phyloP scores from a whole-genome alignment of 371 early-diverging fungal genomes.

The Mucor indicus region DNA sequence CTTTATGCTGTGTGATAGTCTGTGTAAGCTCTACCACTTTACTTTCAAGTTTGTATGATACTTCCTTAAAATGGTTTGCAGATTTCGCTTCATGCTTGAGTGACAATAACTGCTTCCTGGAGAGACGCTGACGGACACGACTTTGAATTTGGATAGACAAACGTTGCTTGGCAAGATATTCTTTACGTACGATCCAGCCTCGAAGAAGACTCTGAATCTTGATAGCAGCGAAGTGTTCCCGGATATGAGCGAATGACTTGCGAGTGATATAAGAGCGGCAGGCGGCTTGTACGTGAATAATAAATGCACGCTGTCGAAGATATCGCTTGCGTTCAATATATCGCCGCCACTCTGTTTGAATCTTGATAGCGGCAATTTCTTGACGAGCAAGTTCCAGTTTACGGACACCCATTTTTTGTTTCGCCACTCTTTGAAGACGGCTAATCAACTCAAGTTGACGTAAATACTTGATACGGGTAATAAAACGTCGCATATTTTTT shows the following conservation, averaged over 20 bases:
- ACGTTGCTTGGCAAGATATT: slow-evolving; percentile 44
- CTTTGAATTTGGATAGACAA: slow-evolving; percentile 77
- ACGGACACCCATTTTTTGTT: slow-evolving; percentile 63
- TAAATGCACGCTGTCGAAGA: slow-evolving; percentile 30
- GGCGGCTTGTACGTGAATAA: slow-evolving; percentile 44
- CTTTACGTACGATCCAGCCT: slow-evolving; percentile 61
- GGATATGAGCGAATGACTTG: slow-evolving; percentile 45
- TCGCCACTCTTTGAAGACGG: slow-evolving; percentile 58
- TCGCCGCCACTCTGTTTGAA: slow-evolving; percentile 74
- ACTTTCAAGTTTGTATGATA: slow-evolving; percentile 89
- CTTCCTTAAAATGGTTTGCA: slow-evolving; percentile 88
- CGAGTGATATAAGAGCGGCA: slow-evolving; percentile 59
- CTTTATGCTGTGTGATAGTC: slow-evolving; percentile 64
- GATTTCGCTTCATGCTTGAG: slow-evolving; percentile 84
- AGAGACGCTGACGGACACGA: slow-evolving; percentile 70
- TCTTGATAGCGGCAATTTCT: slow-evolving; percentile 67
- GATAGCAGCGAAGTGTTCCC: slow-evolving; percentile 69
- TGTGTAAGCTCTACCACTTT: slow-evolving; percentile 96
- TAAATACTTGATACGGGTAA: slow-evolving; percentile 69
- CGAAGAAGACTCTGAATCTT: slow-evolving; percentile 71
- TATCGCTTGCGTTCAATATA: slow-evolving; percentile 61
- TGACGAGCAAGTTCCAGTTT: slow-evolving; percentile 56
- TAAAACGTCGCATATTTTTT: slow-evolving; percentile 77
- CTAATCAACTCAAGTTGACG: slow-evolving; percentile 56
- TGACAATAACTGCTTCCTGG: slow-evolving; percentile 56